A percentile compares a stretch with the other conserved stretches of the same genome.
These are phyloP conservation scores for Knufia fluminis DNA, from an alignment of 2,329 filamentous ascomycete genomes.

Conservation along the genomic window DNA sequence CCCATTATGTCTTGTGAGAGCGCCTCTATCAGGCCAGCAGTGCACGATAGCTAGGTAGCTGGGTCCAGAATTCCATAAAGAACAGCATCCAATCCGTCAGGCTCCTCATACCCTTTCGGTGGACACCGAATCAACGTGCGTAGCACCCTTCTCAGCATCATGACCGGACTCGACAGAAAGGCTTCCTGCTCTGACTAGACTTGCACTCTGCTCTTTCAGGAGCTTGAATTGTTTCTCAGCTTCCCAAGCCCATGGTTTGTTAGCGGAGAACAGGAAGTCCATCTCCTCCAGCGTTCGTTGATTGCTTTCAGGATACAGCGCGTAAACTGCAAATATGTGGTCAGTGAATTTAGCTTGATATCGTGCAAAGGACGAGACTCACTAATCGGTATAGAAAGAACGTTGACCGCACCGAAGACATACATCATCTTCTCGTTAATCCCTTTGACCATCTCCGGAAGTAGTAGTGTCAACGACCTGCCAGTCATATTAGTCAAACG, in stretches of 20 bases:
- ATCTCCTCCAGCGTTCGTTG: slow-evolving; percentile 67
- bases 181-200: not conserved
- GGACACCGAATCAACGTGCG: too few species aligned
- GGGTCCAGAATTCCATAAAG: too few species aligned
- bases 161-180: too few species aligned
- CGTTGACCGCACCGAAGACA: slow-evolving; percentile 61
- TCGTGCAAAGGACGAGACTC: not conserved
- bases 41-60: too few species aligned
- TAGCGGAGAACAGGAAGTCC: slow-evolving; percentile 59
- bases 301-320: slow-evolving; percentile 1
- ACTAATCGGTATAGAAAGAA: slow-evolving; percentile 57
- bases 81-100: too few species aligned
- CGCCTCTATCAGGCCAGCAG: too few species aligned
- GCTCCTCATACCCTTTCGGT: too few species aligned
- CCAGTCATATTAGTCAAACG: not conserved
- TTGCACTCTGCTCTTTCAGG: not conserved
- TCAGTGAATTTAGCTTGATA: not conserved
- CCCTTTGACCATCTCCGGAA: slow-evolving; percentile 50
- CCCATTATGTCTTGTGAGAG: too few species aligned
- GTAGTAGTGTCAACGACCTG: slow-evolving; percentile 34
- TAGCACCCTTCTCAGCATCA: too few species aligned
- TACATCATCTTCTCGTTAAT: slow-evolving; percentile 64
- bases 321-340: not conserved
- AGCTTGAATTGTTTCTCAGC: slow-evolving; percentile 49
- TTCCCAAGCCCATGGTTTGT: slow-evolving; percentile 63